Conservation (phyloP, 2,329 filamentous ascomycete species). For the Aureobasidium melanogenum region DNA sequence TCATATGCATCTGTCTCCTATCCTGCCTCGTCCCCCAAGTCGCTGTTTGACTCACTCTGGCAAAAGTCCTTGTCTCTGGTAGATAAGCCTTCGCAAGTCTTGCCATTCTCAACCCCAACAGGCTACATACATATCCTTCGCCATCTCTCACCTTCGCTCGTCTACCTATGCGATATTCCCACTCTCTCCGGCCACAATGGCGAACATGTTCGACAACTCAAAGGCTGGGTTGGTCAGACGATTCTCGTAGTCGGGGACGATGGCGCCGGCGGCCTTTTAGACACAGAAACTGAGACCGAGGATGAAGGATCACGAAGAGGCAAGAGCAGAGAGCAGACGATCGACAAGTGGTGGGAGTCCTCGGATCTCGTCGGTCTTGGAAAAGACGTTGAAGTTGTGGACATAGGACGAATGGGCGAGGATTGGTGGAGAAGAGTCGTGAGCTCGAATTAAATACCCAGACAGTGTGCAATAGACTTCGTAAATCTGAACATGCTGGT, state of each 20-base stretch:
- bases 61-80: slow-evolving; percentile 70
- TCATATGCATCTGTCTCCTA: neutral
- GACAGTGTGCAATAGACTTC: too few relatives aligned
- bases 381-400: slow-evolving; percentile 80
- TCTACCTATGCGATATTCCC: slow-evolving; percentile 82
- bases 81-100: slow-evolving; percentile 74
- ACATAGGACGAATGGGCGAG: slow-evolving; percentile 70
- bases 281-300: slow-evolving; percentile 65
- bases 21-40: slow-evolving; percentile 42
- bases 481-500: too few relatives aligned
- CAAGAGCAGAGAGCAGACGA: slow-evolving; percentile 33
- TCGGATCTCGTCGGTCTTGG: slow-evolving; percentile 77
- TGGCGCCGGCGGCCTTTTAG: slow-evolving; percentile 69
- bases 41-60: slow-evolving; percentile 68
- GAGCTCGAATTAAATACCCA: too few relatives aligned
- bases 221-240: slow-evolving; percentile 54
- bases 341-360: slow-evolving; percentile 62
- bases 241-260: slow-evolving; percentile 59
- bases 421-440: slow-evolving; percentile 78
- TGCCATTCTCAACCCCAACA: slow-evolving; percentile 77
- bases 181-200: slow-evolving; percentile 60
- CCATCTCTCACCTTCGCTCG: slow-evolving; percentile 72
- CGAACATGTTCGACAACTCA: slow-evolving; percentile 58
- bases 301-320: slow-evolving; percentile 25
- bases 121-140: slow-evolving; percentile 82